phyloP scores from a whole-genome alignment of 208 protist genomes.

The Strigomonas culicis region DNA sequence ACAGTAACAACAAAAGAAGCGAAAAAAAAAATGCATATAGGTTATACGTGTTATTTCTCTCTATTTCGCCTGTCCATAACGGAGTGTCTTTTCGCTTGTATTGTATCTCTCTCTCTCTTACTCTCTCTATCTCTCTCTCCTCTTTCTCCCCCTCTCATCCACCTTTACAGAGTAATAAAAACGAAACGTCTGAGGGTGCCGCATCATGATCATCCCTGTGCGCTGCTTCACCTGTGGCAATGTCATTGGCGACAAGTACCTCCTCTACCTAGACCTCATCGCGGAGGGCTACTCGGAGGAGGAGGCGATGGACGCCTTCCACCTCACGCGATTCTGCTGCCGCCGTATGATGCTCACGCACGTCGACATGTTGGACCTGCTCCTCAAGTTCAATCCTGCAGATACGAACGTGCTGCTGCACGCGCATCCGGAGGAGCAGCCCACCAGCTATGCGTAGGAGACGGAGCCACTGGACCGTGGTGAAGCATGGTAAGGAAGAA shows the following conservation, averaged over 20 bases:
- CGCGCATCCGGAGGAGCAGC: not conserved
- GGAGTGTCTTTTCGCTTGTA: not conserved
- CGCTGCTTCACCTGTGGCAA: slow-evolving; percentile 99
- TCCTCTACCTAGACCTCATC: slow-evolving; percentile 94
- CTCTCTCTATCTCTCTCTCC: slow-evolving; percentile 9
- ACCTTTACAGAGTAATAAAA: not conserved
- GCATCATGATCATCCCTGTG: slow-evolving; percentile 99
- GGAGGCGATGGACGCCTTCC: slow-evolving; percentile 96
- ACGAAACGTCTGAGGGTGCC: slow-evolving; percentile 5
- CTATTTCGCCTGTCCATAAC: not conserved
- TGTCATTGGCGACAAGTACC: slow-evolving; percentile 98
- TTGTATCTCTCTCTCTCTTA: not conserved
- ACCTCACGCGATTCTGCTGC: slow-evolving; percentile 99
- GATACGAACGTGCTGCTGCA: slow-evolving; percentile 63
- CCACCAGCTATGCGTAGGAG: not conserved
- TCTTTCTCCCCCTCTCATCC: slow-evolving; percentile 2
- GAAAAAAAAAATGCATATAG: slow-evolving; percentile 5
- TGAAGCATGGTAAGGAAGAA: too few species aligned
- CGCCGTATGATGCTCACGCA: slow-evolving; percentile 99
- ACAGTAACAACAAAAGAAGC: not conserved
- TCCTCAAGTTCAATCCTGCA: slow-evolving; percentile 92
- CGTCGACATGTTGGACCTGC: slow-evolving; percentile 99
- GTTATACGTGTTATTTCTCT: slow-evolving; percentile 1
- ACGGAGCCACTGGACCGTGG: not conserved
- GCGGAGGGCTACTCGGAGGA: slow-evolving; percentile 92